Evolutionary conservation across 2,329 filamentous ascomycete genomes (phyloP), one percentile per base, ranked within the genome.

Genomic region (Elsinoe necatrix): DNA sequence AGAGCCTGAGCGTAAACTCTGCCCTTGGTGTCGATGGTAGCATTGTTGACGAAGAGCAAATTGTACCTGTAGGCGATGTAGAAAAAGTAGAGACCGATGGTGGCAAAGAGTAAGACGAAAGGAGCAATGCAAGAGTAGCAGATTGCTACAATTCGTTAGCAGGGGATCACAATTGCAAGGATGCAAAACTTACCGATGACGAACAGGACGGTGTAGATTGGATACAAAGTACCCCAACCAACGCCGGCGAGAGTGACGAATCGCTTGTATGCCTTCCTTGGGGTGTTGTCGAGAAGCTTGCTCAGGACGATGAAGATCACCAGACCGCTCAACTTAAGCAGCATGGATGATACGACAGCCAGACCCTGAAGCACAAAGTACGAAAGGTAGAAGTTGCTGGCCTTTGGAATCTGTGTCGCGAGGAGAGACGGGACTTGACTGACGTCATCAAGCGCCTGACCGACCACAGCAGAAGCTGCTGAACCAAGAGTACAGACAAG

Each of bases 351-450:
- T 2, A 89, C 86, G 60, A 92, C 83, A 1, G 85, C 85, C 58
- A 97, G 71, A 31, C 92, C 95, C 71, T 97, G 93, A 2, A 98
- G 81, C 29, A 97, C 82, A 62, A 98, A 95, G 73, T 97, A 98
- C 0, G 86, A 89, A 18, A 97, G 85, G 71, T 96, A 98, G 68
- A 97, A 95, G 72, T 95, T 97, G 59, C 90, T 91, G 0, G 89
- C 84, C 57, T 81, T 84, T 16, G 93, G 93, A 4, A 98, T 61
- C 21, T 65, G 62, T 9, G 63, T 60, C 8, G 69, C 68, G 21
- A 72, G 60, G 8, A 70, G 55, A 9, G 50, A 61, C 0, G 67
- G 61, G 2, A 64, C 64, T 7, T 57, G 34, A n/a, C 34, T 37
- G 12, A 37, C 12, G 14, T 37, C 34, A 12, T 11, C 34, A n/a